Base-by-base conservation (phyloP, 2,329 filamentous ascomycete species). In the Leptosphaerulina australis region DNA sequence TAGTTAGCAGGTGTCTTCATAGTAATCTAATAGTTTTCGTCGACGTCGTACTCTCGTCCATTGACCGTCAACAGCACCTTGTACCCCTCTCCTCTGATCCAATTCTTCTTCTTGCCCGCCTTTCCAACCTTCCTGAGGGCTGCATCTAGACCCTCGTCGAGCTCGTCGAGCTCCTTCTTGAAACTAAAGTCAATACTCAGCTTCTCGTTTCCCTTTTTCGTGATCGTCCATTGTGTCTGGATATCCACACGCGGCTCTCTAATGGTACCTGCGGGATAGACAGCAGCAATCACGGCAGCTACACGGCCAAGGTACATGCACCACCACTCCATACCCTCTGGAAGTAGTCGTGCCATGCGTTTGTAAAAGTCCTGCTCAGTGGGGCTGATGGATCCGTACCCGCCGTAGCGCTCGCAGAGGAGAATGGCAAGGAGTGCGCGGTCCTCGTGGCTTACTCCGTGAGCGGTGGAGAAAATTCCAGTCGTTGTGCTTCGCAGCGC, bases 331-430 rank as follows among this genome's bases (percentile, higher is more conserved):
- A 81, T 76, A 56, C 80, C 78, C 0, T 75, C 68, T 0, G 80
- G 81, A 2, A 86, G 68, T 3, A 88, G 74, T 26, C 74, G 71
- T 29, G 79, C 72, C 24, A 89, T 74, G 3, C 79, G 76, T 1
- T 72, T 65, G 24, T 82, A 81, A 59, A 86, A 84, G 3, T 75
- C 67, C 7, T 78, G 65, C 58, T 88, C 85, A 0, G 77, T 77
- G 0, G 83, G 82, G 2, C 82, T 79, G 2, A 88, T 76, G 31
- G 82, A 81, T 6, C 50, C 46, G 14, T 59, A 59, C 2, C 84
- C 85, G 14, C 85, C 88, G 84, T 90, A 95, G 58, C 91, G 80
- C 35, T 88, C 85, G 59, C 85, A 91, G 1, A 90, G 77, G 1
- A 87, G 81, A 3, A 96, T 75, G 0, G 84, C 89, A 3, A 96